A percentile compares a stretch with the other conserved stretches of the same genome.
These are phyloP conservation scores for Fusarium sp. DNA, from an alignment of 2,329 filamentous ascomycete species.

Conservation along the genomic window DNA sequence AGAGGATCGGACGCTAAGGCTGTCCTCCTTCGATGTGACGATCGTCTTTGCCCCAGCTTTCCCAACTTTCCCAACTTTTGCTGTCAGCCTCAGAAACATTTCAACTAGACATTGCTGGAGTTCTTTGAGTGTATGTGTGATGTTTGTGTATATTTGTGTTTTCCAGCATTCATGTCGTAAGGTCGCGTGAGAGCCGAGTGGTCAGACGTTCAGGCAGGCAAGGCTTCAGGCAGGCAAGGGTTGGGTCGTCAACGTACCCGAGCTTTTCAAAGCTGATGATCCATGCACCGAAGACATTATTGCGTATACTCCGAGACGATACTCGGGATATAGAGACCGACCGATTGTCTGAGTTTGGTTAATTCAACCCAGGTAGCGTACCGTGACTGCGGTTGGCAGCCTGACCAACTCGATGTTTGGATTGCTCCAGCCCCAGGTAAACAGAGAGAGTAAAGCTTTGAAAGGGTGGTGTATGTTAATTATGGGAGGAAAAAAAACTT, in stretches of 20 bases:
- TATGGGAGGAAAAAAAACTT: background rate
- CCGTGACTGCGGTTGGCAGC: background rate
- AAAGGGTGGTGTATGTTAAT: background rate
- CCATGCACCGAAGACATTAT: background rate
- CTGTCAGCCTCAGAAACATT: conserved; percentile 4
- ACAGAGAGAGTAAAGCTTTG: too few species aligned
- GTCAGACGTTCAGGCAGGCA: conserved; percentile 1
- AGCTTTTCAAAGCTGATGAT: background rate
- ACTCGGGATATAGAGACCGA: background rate
- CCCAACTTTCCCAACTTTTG: background rate
- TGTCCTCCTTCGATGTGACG: background rate
- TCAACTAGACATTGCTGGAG: background rate
- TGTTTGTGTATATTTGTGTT: background rate
- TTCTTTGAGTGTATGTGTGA: background rate
- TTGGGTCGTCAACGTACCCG: conserved; percentile 12
- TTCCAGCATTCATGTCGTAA: background rate
- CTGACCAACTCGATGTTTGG: background rate
- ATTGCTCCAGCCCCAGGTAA: background rate
- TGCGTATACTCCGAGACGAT: background rate
- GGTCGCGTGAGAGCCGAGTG: background rate
- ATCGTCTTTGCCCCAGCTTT: background rate
- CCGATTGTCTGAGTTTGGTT: background rate
- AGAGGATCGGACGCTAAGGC: background rate
- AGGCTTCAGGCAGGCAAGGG: background rate
- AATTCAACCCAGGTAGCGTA: background rate